phyloP scores from a whole-genome alignment of 805 yeast species.

The Candida anglica region DNA sequence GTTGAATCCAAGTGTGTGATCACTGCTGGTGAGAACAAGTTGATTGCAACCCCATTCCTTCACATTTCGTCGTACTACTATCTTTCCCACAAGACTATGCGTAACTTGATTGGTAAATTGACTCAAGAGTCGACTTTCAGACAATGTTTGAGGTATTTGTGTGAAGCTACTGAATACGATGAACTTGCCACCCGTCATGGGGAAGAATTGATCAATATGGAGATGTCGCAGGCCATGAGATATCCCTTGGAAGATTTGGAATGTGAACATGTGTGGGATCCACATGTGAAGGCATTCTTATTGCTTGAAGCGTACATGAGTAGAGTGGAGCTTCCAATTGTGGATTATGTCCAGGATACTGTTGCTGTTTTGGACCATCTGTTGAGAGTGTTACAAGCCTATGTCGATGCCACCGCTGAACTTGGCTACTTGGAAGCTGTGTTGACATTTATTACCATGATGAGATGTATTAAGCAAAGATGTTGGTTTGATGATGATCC shows the following conservation, averaged over 20 bases:
- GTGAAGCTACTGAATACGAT: slow-evolving; percentile 75
- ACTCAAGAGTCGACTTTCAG: slow-evolving; percentile 42
- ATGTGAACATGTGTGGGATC: slow-evolving; percentile 76
- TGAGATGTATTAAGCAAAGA: slow-evolving; percentile 88
- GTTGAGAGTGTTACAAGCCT: slow-evolving; percentile 89
- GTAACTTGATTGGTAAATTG: slow-evolving; percentile 59
- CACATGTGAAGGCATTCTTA: slow-evolving; percentile 75
- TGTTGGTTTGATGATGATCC: slow-evolving; percentile 82
- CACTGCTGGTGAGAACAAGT: slow-evolving; percentile 36
- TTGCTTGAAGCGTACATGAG: slow-evolving; percentile 71
- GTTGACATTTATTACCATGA: slow-evolving; percentile 55
- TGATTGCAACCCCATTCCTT: slow-evolving; percentile 74
- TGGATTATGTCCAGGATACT: slow-evolving; percentile 93
- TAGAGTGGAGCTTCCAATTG: slow-evolving; percentile 79
- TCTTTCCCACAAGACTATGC: slow-evolving; percentile 83
- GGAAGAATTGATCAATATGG: slow-evolving; percentile 82
- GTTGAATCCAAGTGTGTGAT: slow-evolving; percentile 69
- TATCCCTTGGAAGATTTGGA: slow-evolving; percentile 55
- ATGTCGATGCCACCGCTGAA: slow-evolving; percentile 85
- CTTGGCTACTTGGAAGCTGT: slow-evolving; percentile 67
- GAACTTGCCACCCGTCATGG: slow-evolving; percentile 90
- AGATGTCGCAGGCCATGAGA: slow-evolving; percentile 71
- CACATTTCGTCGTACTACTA: slow-evolving; percentile 88
- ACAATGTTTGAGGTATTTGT: slow-evolving; percentile 56
- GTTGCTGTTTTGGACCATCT: slow-evolving; percentile 91